Percentiles rank a stretch among this genome's conserved stretches.
Conservation (phyloP, 1,284 basidiomycete genomes). For the Sanghuangporus weigelae region DNA sequence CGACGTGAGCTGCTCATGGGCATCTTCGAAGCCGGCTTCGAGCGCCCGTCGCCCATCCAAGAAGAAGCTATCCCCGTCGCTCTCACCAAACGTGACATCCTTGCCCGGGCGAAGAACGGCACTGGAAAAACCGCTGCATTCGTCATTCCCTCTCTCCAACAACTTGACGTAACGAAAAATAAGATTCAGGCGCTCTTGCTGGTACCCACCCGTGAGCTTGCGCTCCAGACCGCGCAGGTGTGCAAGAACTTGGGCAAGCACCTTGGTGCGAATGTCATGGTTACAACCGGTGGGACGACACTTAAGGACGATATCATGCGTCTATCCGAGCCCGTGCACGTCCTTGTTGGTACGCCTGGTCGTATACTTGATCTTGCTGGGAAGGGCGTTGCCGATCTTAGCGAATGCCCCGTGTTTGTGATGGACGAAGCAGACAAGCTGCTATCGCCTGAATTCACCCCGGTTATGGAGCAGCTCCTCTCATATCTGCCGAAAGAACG, state of each 20-base stretch:
- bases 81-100: conserved; percentile 83
- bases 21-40: conserved; percentile 96
- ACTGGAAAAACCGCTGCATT: conserved; percentile 98
- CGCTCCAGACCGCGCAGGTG: conserved; percentile 94
- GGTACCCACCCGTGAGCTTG: conserved; percentile 93
- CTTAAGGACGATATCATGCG: conserved; percentile 97
- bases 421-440: conserved; percentile 99
- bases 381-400: conserved; percentile 92
- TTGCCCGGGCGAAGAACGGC: conserved; percentile 88
- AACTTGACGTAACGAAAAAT: conserved; percentile 79
- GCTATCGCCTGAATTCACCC: conserved; percentile 95
- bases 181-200: conserved; percentile 96
- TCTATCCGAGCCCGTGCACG: conserved; percentile 86
- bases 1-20: conserved; percentile 70
- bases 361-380: conserved; percentile 93
- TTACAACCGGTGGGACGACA: conserved; percentile 97
- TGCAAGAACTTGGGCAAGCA: conserved; percentile 97
- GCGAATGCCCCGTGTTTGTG: conserved; percentile 92
- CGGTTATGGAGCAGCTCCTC: conserved; percentile 96
- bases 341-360: conserved; percentile 96
- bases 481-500: conserved; percentile 80
- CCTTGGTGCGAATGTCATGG: conserved; percentile 95
- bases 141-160: conserved; percentile 94
- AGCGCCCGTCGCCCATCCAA: conserved; percentile 95
- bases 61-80: conserved; percentile 94